phyloP scores from a whole-genome alignment of 1,284 basidiomycete genomes.

The Phlebopus sp. region DNA sequence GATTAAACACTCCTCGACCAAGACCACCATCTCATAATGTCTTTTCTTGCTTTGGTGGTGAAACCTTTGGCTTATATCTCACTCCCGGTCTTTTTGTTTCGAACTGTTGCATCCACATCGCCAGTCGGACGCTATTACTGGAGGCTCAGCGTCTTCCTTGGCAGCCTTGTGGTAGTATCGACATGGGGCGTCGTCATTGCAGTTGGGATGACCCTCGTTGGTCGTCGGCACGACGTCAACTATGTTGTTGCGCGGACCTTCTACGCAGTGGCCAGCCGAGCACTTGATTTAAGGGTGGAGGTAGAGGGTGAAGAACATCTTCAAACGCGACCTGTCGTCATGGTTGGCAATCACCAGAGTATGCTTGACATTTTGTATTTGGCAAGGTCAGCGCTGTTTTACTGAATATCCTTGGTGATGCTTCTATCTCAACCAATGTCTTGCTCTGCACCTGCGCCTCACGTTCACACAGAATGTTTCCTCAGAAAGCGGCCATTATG shows the following conservation, averaged over 20 bases:
- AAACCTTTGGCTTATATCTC: constrained; percentile 74
- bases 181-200: constrained; percentile 76
- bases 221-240: constrained; percentile 83
- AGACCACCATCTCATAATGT: constrained; percentile 41
- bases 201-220: constrained; percentile 66
- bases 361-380: constrained; percentile 86
- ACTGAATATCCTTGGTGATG: constrained; percentile 1
- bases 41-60: constrained; percentile 54
- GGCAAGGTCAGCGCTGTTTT: constrained; percentile 57
- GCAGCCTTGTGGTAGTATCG: constrained; percentile 71
- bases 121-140: constrained; percentile 69
- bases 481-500: constrained; percentile 83
- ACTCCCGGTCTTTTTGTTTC: constrained; percentile 61
- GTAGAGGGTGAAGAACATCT: constrained; percentile 89
- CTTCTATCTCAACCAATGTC: neutral
- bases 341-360: constrained; percentile 93
- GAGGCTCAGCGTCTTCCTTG: constrained; percentile 71
- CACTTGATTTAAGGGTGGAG: constrained; percentile 70
- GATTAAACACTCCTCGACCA: constrained; percentile 11
- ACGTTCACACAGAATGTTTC: constrained; percentile 67
- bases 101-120: constrained; percentile 53
- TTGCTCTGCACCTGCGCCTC: constrained; percentile 7
- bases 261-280: constrained; percentile 66
- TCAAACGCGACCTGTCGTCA: constrained; percentile 61
- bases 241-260: constrained; percentile 84